Conservation (phyloP, 306 rosid species). For the Trifolium subterraneum region DNA sequence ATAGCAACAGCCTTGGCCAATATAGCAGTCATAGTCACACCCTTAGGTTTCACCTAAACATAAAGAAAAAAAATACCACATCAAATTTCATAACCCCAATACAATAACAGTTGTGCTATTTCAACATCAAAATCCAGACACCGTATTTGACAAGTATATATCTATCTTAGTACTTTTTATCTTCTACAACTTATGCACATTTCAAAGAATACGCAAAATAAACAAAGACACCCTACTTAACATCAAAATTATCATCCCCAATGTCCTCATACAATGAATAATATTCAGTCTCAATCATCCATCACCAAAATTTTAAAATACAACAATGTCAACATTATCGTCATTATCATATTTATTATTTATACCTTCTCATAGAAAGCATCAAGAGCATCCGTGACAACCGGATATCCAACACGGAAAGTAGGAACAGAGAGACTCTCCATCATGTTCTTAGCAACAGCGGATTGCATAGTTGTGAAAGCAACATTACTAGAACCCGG, state of each 20-base stretch:
- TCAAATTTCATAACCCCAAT: neutral
- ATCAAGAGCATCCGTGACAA: conserved; percentile 74
- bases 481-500: conserved; percentile 85
- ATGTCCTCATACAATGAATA: neutral
- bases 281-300: neutral
- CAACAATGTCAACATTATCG: neutral
- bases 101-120: neutral
- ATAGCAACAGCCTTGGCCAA: conserved; percentile 84
- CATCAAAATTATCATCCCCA: neutral
- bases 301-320: conserved; percentile 1
- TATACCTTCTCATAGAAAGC: conserved; percentile 72
- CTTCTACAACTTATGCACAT: too few species aligned
- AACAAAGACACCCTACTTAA: neutral
- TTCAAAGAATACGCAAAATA: too few species aligned
- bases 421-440: conserved; percentile 89
- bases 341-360: neutral
- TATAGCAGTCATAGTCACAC: conserved; percentile 93
- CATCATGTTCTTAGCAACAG: conserved; percentile 87
- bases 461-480: conserved; percentile 90
- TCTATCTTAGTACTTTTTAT: too few species aligned
- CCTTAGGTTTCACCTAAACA: conserved; percentile 83
- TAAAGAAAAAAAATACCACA: neutral
- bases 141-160: too few species aligned
- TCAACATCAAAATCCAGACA: too few species aligned
- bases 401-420: conserved; percentile 80